A percentile compares a stretch with the other conserved stretches of the same genome.
phyloP scores from a whole-genome alignment of 192 early-diverging fungal species.

The Coemansia sp. region DNA sequence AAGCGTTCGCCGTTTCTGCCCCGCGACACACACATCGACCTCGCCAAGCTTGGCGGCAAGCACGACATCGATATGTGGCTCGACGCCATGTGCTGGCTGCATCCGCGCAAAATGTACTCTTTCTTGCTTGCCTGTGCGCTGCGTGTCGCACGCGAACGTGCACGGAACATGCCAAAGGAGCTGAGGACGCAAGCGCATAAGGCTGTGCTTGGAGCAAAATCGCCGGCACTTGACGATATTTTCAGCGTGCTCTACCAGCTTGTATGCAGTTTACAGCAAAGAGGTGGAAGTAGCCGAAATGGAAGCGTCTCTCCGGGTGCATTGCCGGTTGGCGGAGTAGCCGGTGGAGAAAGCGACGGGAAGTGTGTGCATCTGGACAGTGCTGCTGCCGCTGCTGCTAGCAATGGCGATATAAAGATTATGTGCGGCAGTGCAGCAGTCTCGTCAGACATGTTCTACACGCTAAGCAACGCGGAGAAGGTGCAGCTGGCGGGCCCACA shows the following conservation, averaged over 20 bases:
- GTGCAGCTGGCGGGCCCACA: conserved; percentile 35
- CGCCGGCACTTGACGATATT: background rate
- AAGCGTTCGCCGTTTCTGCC: conserved; percentile 22
- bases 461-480: conserved; percentile 39
- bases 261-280: background rate
- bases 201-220: background rate
- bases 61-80: conserved; percentile 48
- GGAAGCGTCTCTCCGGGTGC: too few relatives aligned
- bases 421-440: conserved; percentile 2
- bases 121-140: conserved; percentile 21
- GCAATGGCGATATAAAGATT: conserved; percentile 3
- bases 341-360: conserved; percentile 2
- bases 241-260: background rate
- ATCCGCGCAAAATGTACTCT: conserved; percentile 39
- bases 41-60: conserved; percentile 20
- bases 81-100: conserved; percentile 44
- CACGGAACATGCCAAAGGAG: background rate
- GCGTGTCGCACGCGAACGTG: background rate
- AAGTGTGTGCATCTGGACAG: too few relatives aligned
- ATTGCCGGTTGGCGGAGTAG: too few relatives aligned
- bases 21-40: background rate
- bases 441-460: conserved; percentile 27
- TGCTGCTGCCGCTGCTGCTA: too few relatives aligned
- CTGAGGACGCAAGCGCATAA: background rate
- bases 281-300: too few relatives aligned